These are phyloP conservation scores for Brettanomyces anomalus DNA, from an alignment of 805 yeast genomes.

Conservation along the genomic window DNA sequence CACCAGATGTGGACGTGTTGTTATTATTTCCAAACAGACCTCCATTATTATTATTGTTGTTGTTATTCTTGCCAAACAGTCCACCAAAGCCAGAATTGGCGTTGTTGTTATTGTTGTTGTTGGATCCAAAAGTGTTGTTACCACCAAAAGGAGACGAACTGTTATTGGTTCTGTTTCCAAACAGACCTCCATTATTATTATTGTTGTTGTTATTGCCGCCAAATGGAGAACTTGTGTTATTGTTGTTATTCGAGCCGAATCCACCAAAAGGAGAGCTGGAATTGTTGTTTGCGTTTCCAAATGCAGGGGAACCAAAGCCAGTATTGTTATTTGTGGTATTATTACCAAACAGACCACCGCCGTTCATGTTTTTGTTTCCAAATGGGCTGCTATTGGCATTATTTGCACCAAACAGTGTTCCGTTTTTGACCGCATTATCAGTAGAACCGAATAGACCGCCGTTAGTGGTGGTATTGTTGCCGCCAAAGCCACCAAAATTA, in stretches of 20 bases:
- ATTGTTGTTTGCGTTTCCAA: slow-evolving; percentile 17
- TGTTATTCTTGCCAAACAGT: slow-evolving; percentile 19
- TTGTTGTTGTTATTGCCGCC: slow-evolving; percentile 18
- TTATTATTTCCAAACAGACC: slow-evolving; percentile 12
- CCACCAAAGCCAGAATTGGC: slow-evolving; percentile 28
- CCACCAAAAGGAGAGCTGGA: slow-evolving; percentile 33
- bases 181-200: slow-evolving; percentile 22
- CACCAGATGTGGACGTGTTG: slow-evolving; percentile 7
- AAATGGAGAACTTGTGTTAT: neutral
- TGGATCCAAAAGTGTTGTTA: slow-evolving; percentile 23
- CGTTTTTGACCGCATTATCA: slow-evolving; percentile 9
- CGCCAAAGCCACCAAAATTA: slow-evolving; percentile 29
- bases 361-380: slow-evolving; percentile 11
- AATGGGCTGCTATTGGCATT: slow-evolving; percentile 20
- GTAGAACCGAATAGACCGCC: slow-evolving; percentile 32
- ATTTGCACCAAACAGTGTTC: slow-evolving; percentile 13
- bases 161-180: slow-evolving; percentile 21
- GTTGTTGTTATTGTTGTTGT: slow-evolving; percentile 20
- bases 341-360: slow-evolving; percentile 18
- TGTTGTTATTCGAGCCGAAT: slow-evolving; percentile 18
- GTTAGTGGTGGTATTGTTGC: slow-evolving; percentile 15
- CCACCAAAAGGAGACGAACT: slow-evolving; percentile 15
- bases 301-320: slow-evolving; percentile 21
- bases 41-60: slow-evolving; percentile 8
- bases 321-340: slow-evolving; percentile 16